A percentile compares a stretch with the other conserved stretches of the same genome.
Conservation (phyloP, 2,329 filamentous ascomycete genomes). For the Talaromyces rugulosus region DNA sequence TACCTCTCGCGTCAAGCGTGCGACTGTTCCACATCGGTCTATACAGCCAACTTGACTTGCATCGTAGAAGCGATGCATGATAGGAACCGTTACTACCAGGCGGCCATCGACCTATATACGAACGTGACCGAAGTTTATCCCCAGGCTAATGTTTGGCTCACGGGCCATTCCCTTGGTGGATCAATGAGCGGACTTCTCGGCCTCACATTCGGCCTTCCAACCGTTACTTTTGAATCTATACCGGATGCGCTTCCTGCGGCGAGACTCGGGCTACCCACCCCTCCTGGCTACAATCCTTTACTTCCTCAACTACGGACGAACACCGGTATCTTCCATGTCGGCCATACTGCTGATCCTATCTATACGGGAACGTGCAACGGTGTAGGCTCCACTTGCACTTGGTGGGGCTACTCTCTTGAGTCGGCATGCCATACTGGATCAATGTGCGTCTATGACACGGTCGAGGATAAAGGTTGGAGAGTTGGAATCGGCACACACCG, state of each 20-base stretch:
- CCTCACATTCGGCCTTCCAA: conserved; percentile 83
- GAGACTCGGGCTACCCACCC: conserved; percentile 78
- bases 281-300: conserved; percentile 70
- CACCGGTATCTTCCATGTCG: conserved; percentile 84
- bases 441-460: conserved; percentile 89
- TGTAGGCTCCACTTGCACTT: conserved; percentile 80
- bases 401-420: conserved; percentile 91
- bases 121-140: conserved; percentile 91
- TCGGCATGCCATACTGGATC: conserved; percentile 85
- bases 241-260: conserved; percentile 84
- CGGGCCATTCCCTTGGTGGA: conserved; percentile 89
- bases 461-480: conserved; percentile 85
- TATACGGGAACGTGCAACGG: conserved; percentile 93
- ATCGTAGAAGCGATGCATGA: conserved; percentile 68
- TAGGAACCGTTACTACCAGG: conserved; percentile 88
- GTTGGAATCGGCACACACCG: conserved; percentile 88
- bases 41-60: conserved; percentile 89
- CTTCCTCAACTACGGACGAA: conserved; percentile 66
- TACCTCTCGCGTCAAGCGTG: conserved; percentile 90
- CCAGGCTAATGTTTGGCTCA: conserved; percentile 77
- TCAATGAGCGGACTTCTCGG: conserved; percentile 84
- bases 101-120: conserved; percentile 81
- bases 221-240: conserved; percentile 89
- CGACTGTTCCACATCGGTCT: conserved; percentile 82
- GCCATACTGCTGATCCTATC: conserved; percentile 91